A percentile compares a stretch with the other conserved stretches of the same genome.
These are phyloP conservation scores for Fusarium chaquense DNA, from an alignment of 2,329 filamentous ascomycete species.

Conservation along the genomic window DNA sequence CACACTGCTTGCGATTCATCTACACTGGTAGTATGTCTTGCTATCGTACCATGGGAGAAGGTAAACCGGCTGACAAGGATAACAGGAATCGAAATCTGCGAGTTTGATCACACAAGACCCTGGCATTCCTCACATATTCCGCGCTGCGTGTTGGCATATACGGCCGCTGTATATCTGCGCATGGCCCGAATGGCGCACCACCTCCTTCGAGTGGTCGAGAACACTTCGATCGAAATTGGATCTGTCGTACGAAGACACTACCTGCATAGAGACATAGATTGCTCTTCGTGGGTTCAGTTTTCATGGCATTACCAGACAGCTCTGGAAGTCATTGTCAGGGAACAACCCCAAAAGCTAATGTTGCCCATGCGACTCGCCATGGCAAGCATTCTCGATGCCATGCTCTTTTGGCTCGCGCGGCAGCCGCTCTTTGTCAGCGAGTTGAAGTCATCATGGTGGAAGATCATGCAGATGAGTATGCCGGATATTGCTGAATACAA, in stretches of 20 bases:
- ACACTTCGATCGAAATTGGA: conserved; percentile 44
- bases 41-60: not conserved
- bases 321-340: conserved; percentile 47
- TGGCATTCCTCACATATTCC: conserved; percentile 50
- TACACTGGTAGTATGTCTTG: conserved; percentile 52
- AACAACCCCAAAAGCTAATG: conserved; percentile 44
- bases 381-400: conserved; percentile 49
- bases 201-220: conserved; percentile 48
- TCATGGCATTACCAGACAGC: conserved; percentile 48
- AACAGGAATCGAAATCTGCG: conserved; percentile 49
- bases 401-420: conserved; percentile 47
- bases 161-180: conserved; percentile 48
- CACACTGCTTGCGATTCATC: conserved; percentile 52
- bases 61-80: conserved; percentile 6
- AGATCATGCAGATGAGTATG: conserved; percentile 42
- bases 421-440: conserved; percentile 43
- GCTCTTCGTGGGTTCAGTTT: conserved; percentile 39
- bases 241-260: conserved; percentile 33
- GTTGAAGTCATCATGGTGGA: conserved; percentile 46
- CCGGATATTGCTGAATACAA: conserved; percentile 48
- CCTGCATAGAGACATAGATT: conserved; percentile 30
- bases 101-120: conserved; percentile 40
- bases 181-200: conserved; percentile 46
- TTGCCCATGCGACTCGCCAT: conserved; percentile 50
- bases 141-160: conserved; percentile 51